Percentiles rank a stretch among this genome's conserved stretches.
Conservation (phyloP, 306 rosid species). For the Quercus berberidifolia region DNA sequence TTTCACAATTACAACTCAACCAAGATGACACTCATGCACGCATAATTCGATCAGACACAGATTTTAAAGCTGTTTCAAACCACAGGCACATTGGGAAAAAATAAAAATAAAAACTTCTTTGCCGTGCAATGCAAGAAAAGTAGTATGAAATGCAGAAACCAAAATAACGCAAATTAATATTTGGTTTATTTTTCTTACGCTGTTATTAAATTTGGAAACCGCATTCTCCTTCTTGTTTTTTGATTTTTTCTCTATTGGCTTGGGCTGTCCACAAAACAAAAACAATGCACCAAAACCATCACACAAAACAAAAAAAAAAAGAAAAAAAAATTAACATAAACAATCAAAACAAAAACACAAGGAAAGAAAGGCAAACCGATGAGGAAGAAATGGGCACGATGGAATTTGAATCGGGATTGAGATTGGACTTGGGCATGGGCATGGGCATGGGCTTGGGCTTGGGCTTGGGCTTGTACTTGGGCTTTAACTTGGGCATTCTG, state of each 20-base stretch:
- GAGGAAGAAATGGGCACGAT: slow-evolving; percentile 7
- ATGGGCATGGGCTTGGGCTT: slow-evolving; percentile 22
- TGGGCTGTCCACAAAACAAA: slow-evolving; percentile 27
- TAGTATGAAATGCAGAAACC: neutral
- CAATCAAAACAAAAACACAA: neutral
- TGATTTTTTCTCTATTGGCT: slow-evolving; percentile 34
- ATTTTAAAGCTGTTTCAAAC: no score
- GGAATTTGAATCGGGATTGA: no score
- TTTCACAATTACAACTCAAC: no score
- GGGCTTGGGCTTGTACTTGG: slow-evolving; percentile 18
- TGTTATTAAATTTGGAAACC: slow-evolving; percentile 29
- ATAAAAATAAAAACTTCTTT: no score
- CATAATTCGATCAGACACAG: no score
- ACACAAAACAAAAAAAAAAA: neutral
- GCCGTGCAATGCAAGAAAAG: no score
- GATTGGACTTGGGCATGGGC: slow-evolving; percentile 19
- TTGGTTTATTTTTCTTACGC: slow-evolving; percentile 29
- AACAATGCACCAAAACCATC: slow-evolving; percentile 27
- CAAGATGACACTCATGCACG: no score
- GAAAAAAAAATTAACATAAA: neutral
- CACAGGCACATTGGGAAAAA: no score
- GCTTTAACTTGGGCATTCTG: neutral
- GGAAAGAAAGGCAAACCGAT: slow-evolving; percentile 21
- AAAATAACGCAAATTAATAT: neutral
- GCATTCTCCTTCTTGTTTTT: slow-evolving; percentile 34